Evolutionary conservation across 2,329 filamentous ascomycete species (phyloP), one percentile per base, ranked within the genome.

Genomic region (Fusarium stilboides): DNA sequence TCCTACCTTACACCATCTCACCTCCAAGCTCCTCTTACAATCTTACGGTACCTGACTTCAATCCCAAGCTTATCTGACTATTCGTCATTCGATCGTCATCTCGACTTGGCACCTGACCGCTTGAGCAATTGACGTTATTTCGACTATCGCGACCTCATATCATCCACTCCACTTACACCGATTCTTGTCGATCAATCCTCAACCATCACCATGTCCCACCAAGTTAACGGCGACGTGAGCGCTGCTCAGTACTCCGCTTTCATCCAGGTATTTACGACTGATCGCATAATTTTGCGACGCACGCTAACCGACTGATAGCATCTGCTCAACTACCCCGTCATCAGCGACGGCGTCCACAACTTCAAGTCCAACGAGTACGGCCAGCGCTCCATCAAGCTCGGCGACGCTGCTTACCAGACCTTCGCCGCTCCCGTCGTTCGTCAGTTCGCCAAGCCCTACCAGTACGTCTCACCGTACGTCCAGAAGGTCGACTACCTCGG

Each of bases 321-420:
- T 78, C 86, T 98, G 68, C 86, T 90, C 74, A 91, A 91, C 71
- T 97, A 97, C 82, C 95, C 95, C 40, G 81, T 97, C 71, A 88
- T 98, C 77, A 89, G 88, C 77, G 94, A 97, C 80, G 84, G 90
- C 76, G 89, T 97, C 80, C 84, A 88, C 65, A 90, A 89, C 77
- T 91, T 97, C 87, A 93, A 94, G 82, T 84, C 88, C 77, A 93
- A 95, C 82, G 91, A 93, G 51, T 91, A 93, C 77, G 94, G 93
- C 77, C 91, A 94, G 79, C 94, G 91, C 82, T 94, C 94, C 43
- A 84, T 98, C 77, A 86, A 92, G 74, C 82, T 96, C 68, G 88
- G 91, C 79, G 88, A 92, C 77, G 88, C 89, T 64, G 90, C 91
- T 75, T 97, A 94, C 85, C 84, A 89, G 77, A 89, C 87, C 69